phyloP scores from a whole-genome alignment of 2,329 filamentous ascomycete species.

The Davidsoniella neocaledoniae region DNA sequence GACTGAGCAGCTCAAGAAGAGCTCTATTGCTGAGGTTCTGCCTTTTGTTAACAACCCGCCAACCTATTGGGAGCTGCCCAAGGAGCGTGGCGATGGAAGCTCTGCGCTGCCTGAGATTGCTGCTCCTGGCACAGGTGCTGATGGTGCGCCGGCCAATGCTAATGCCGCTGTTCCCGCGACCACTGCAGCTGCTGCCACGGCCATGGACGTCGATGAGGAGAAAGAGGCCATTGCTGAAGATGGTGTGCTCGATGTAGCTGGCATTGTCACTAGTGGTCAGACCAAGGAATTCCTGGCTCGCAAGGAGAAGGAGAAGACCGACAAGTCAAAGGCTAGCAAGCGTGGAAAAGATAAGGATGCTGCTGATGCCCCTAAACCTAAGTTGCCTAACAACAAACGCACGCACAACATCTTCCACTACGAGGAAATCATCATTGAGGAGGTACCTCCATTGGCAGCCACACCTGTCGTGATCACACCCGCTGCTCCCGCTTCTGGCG shows the following conservation, averaged over 20 bases:
- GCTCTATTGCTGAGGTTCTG: slow-evolving; percentile 48
- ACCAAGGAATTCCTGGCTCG: slow-evolving; percentile 69
- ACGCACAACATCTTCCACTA: slow-evolving; percentile 55
- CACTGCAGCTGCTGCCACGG: slow-evolving; percentile 19
- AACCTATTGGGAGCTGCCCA: slow-evolving; percentile 32
- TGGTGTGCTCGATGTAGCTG: slow-evolving; percentile 69
- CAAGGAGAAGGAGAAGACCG: slow-evolving; percentile 64
- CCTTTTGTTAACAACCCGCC: slow-evolving; percentile 32
- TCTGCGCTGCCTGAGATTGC: neutral
- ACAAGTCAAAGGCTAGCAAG: slow-evolving; percentile 45
- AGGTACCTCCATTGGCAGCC: slow-evolving; percentile 21
- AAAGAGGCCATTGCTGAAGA: slow-evolving; percentile 38
- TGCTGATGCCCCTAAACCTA: slow-evolving; percentile 37
- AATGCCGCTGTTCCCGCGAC: slow-evolving; percentile 16
- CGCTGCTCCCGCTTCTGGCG: neutral
- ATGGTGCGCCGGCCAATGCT: slow-evolving; percentile 18
- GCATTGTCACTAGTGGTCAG: slow-evolving; percentile 65
- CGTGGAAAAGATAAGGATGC: slow-evolving; percentile 42
- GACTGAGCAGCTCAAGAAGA: slow-evolving; percentile 55
- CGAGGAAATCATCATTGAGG: slow-evolving; percentile 47
- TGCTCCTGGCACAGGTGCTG: slow-evolving; percentile 16
- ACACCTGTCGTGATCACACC: neutral
- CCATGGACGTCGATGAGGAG: slow-evolving; percentile 23
- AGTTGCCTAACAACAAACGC: slow-evolving; percentile 57
- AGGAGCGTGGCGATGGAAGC: slow-evolving; percentile 19